A percentile compares a stretch with the other conserved stretches of the same genome.
These are phyloP conservation scores for Cyathus olla DNA, from an alignment of 1,284 basidiomycete species.

Conservation along the genomic window DNA sequence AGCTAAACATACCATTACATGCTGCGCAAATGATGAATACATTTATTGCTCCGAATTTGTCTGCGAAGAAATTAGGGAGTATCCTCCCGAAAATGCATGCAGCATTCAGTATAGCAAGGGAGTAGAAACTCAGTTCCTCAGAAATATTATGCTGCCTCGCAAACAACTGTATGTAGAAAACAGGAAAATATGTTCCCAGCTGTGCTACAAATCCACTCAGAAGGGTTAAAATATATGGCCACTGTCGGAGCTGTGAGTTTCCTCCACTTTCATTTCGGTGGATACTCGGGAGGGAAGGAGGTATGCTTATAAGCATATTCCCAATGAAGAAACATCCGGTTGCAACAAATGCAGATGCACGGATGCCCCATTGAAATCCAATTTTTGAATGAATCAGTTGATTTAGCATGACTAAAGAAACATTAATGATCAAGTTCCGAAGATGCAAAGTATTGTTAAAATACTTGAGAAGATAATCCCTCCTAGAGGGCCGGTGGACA, in stretches of 20 bases:
- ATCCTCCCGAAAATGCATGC: constrained; percentile 31
- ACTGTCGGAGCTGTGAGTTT: constrained; percentile 13
- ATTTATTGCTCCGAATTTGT: constrained; percentile 28
- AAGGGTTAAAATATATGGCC: constrained; percentile 26
- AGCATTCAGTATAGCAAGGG: constrained; percentile 33
- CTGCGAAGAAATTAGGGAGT: constrained; percentile 27
- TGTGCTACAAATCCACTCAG: constrained; percentile 24
- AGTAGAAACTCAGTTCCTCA: constrained; percentile 26
- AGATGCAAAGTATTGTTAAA: background rate
- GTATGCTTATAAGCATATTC: constrained; percentile 23
- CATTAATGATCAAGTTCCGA: background rate
- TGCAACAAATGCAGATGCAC: constrained; percentile 24
- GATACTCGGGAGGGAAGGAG: background rate
- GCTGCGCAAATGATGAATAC: constrained; percentile 26
- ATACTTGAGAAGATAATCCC: constrained; percentile 26
- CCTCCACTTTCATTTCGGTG: background rate
- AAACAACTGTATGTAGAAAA: constrained; percentile 38
- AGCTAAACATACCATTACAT: constrained; percentile 19
- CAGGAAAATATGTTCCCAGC: constrained; percentile 32
- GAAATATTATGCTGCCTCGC: constrained; percentile 25
- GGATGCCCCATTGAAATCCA: constrained; percentile 31
- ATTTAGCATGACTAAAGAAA: constrained; percentile 23
- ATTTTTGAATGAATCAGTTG: constrained; percentile 21
- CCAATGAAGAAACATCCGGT: constrained; percentile 24
- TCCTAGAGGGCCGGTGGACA: constrained; percentile 23